Evolutionary conservation across 1,139 yeast genomes (phyloP).

Genomic region (Fermentozyma sake): DNA sequence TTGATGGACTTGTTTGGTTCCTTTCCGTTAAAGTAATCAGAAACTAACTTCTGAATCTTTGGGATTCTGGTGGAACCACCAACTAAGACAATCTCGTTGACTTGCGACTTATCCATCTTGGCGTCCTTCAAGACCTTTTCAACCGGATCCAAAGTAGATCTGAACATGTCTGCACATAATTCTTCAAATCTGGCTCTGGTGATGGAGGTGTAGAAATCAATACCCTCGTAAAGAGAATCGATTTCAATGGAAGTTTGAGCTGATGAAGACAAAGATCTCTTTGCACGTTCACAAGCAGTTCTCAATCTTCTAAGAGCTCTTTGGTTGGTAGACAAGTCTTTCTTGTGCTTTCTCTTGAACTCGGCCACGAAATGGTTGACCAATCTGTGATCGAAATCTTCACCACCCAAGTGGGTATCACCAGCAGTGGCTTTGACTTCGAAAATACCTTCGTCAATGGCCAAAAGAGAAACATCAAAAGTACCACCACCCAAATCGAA

Average conservation of each 20-base stretch:
- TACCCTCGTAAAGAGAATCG: constrained; percentile 77
- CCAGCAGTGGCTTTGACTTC: constrained; percentile 24
- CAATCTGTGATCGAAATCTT: constrained; percentile 77
- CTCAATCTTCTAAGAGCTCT: constrained; percentile 85
- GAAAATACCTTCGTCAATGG: constrained; percentile 20
- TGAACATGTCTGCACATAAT: constrained; percentile 78
- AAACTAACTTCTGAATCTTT: constrained; percentile 82
- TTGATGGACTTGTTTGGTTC: constrained; percentile 83
- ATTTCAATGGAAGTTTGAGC: constrained; percentile 85
- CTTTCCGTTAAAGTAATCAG: constrained; percentile 87
- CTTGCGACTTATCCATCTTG: constrained; percentile 70
- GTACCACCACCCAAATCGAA: constrained; percentile 53
- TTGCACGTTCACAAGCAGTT: constrained; percentile 90
- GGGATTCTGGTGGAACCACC: constrained; percentile 96
- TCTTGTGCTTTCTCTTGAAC: constrained; percentile 81
- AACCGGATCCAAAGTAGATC: constrained; percentile 81
- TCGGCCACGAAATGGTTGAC: constrained; percentile 75
- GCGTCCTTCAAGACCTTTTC: constrained; percentile 84
- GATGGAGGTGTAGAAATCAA: constrained; percentile 74
- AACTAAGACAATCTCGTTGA: constrained; percentile 81
- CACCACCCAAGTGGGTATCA: constrained; percentile 22
- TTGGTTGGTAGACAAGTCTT: constrained; percentile 69
- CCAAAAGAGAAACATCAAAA: constrained; percentile 36
- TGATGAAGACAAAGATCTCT: constrained; percentile 83
- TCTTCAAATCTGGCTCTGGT: constrained; percentile 94